Base-by-base conservation (phyloP, 345 rosid genomes). In the Murraya paniculata region DNA sequence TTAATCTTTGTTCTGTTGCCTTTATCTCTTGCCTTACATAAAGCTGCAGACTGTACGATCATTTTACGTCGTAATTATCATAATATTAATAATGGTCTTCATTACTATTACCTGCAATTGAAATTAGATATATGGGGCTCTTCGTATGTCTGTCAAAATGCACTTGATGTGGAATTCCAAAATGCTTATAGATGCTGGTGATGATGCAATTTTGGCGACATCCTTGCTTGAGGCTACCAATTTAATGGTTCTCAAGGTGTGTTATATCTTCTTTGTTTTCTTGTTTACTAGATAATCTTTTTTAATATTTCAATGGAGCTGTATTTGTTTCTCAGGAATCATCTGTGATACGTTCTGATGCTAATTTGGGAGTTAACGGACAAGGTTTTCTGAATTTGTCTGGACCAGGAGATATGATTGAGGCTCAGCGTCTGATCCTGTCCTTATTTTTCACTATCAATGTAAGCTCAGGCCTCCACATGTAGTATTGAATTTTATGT, bases 131-230 rank as follows among this genome's bases (percentile, higher is more conserved):
- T 89, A 87, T 68, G 93, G 95, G 50, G 95, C 90, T 35, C 91
- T 91, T 60, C 89, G 91, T 1, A 89, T 91, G 95, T 79, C 86
- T 72, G 93, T 89, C 58, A 91, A 91, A 78, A 87, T 91, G 81
- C 85, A 79, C 86, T 81, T 91, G 85, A 91, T 89, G 95, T 91
- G 88, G 90, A 89, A 91, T 78, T 88, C 95, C 62, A 89, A 88
- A 85, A 82, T 91, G 88, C 87, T 89, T 76, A 91, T 91, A 81
- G 81, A 87, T 82, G 86, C 87, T 75, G 93, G 90, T 78, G 84
- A 76, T 27, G 95, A 91, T 83, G 83, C 86, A 73, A 86, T 84
- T 55, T 78, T 82, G 48, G 93, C 88, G 5, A 91, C 93, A 10
- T 88, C 95, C 53, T 82, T 72, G 79, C 89, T 89, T 62, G 95